Evolutionary conservation across 2,329 filamentous ascomycete species (phyloP).

Genomic region (Dryadomyces quercivorus): DNA sequence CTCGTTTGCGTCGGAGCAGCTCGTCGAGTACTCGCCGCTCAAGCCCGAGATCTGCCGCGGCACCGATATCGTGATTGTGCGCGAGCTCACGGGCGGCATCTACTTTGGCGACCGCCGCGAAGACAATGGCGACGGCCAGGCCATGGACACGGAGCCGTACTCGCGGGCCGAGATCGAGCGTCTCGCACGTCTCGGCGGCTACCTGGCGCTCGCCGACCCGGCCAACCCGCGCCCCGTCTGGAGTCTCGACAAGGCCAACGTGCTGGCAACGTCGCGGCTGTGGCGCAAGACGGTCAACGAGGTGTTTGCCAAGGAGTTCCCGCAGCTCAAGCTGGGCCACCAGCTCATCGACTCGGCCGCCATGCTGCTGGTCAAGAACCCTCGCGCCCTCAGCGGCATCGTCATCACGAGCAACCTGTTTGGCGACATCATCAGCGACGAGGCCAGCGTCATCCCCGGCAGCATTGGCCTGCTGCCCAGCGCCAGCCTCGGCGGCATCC

Average conservation of each 20-base stretch:
- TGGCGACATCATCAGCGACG: slow-evolving; percentile 91
- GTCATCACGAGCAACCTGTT: slow-evolving; percentile 90
- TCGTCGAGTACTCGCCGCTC: slow-evolving; percentile 75
- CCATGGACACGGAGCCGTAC: slow-evolving; percentile 81
- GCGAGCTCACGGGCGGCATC: slow-evolving; percentile 84
- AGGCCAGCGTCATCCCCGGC: slow-evolving; percentile 88
- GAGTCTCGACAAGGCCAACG: slow-evolving; percentile 93
- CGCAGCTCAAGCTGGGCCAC: slow-evolving; percentile 69
- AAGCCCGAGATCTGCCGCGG: slow-evolving; percentile 76
- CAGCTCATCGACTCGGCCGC: slow-evolving; percentile 95
- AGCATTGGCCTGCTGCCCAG: slow-evolving; percentile 80
- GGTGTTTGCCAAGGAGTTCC: slow-evolving; percentile 80
- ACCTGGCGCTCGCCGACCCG: slow-evolving; percentile 66
- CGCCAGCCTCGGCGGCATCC: slow-evolving; percentile 75
- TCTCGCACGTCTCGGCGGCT: slow-evolving; percentile 68
- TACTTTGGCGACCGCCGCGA: slow-evolving; percentile 90
- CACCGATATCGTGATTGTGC: slow-evolving; percentile 85
- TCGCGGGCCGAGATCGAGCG: slow-evolving; percentile 76
- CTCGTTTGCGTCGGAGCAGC: slow-evolving; percentile 81
- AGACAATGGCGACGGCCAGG: slow-evolving; percentile 59
- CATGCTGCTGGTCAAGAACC: slow-evolving; percentile 96
- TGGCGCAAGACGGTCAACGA: slow-evolving; percentile 84
- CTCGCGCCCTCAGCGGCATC: slow-evolving; percentile 74
- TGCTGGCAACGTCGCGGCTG: slow-evolving; percentile 76
- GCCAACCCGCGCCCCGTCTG: slow-evolving; percentile 46